These are phyloP conservation scores for Mitragyna speciosa DNA, from an alignment of 257 asterid species.

Conservation along the genomic window DNA sequence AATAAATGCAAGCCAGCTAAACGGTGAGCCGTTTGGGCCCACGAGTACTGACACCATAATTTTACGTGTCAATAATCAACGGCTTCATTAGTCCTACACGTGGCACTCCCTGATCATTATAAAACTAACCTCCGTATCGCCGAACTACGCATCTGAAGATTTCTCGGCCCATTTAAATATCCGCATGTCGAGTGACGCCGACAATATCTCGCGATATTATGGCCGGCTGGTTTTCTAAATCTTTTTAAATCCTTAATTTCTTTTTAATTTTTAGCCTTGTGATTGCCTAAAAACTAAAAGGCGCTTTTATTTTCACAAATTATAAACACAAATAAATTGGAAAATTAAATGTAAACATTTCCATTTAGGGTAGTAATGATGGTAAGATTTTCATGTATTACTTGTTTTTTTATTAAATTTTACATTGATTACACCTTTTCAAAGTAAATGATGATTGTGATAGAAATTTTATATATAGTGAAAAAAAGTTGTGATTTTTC, in stretches of 20 bases:
- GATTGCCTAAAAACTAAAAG: neutral
- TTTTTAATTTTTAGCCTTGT: neutral
- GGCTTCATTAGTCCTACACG: conserved; percentile 21
- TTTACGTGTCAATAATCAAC: conserved; percentile 39
- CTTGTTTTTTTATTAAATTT: no score
- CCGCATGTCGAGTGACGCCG: conserved; percentile 28
- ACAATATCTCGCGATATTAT: conserved; percentile 48
- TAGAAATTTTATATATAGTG: no score
- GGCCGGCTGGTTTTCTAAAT: neutral
- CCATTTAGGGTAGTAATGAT: no score
- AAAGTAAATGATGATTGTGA: no score
- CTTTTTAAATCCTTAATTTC: neutral
- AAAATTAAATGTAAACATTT: no score
- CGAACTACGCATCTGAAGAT: conserved; percentile 8
- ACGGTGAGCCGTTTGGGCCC: conserved; percentile 22
- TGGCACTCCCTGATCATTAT: conserved; percentile 26
- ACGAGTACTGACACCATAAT: conserved; percentile 17
- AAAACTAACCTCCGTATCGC: conserved; percentile 31
- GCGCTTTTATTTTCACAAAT: no score
- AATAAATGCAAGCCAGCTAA: conserved; percentile 52
- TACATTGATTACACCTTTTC: no score
- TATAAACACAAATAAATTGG: no score
- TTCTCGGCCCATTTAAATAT: neutral
- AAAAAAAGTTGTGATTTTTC: no score
- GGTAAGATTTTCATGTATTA: no score